Base-by-base conservation (phyloP, 164 flowering plant species). In the Vitis rotundifolia region DNA sequence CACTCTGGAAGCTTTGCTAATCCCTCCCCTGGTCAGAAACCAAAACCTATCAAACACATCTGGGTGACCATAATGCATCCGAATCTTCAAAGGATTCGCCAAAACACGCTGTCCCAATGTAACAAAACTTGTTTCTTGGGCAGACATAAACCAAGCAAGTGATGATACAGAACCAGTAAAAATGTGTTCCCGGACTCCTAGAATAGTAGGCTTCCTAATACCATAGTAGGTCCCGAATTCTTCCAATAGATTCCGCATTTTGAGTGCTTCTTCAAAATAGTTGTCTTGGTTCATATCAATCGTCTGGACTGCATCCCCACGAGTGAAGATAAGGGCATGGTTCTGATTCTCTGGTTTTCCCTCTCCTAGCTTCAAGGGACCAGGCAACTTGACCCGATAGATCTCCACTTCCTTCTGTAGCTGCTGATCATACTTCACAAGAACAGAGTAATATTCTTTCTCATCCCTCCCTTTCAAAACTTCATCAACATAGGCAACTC, bases 271-370 rank as follows among this genome's bases (percentile, higher is more conserved):
- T 69, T 88, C 90, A 69, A 88, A 88, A 71, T 86, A 88, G 76
- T 80, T 88, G 63, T 86, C 90, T 67, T 88, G 90, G 77, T 88
- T 86, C 92, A 88, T 88, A 76, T 86, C 92, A 67, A 88, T 88
- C 3, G 92, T 86, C 74, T 88, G 92, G 55, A 85, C 79, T 15
- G 92, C 92, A 77, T 88, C 88, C 19, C 92, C 92, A 11, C 92
- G 78, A 12, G 92, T 88, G 70, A 86, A 88, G 54, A 88, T 85
- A 55, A 88, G 31, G 22, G 92, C 88, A 78, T 88, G 92, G 57
- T 88, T 88, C 74, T 88, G 91, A 71, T 88, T 88, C 71, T 86
- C 91, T 31, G 91, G 89, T 66, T 88, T 88, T 11, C 91, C 89
- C 73, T 85, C 92, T n/a, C 92, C 92, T 67, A 86, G 85, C 77